Base-by-base conservation (phyloP, 345 rosid genomes). In the Gossypium australe region DNA sequence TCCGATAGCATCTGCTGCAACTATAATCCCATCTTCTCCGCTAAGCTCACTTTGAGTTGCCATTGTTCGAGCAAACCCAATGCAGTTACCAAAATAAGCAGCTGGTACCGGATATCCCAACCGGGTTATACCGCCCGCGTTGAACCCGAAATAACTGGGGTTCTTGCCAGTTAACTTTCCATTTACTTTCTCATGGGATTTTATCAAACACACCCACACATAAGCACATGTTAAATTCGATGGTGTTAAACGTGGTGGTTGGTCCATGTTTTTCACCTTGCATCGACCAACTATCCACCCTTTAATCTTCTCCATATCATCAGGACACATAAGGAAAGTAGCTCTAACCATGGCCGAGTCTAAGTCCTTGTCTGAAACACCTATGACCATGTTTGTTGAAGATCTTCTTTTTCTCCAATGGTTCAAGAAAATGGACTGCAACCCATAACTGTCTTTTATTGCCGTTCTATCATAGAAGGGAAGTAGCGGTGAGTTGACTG, bases 341-440 rank as follows among this genome's bases (percentile, higher is more conserved):
- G 75, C 53, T 38, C 67, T 41, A 63, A 63, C 67, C 67, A 34
- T 63, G 47, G 43, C 22, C 16, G 47, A 63, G 41, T 34, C 41
- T 34, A 34, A 34, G 24, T 34, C 13, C 3, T 47, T 34, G 18
- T 13, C 18, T 2, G 14, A 27, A 29, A 25, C 20, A 29, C 66
- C 43, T 61, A 18, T 20, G 61, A 25, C 5, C 18, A 61, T 59
- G 34, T 25, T 16, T 24, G 12, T 16, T 11, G 63, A 59, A 59
- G 38, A 60, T n/a, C 16, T 10, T 22, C 47, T 64, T 14, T 38
- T 59, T 0, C 25, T 43, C 69, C 49, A 76, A n/a, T 85, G 79
- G 27, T 78, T 56, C 76, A 82, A 79, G 47, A 87, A 79, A 16
- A 59, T 66, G 13, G 57, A 64, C 66, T 77, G 76, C 13, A 83